These are phyloP conservation scores for Fusarium sp. DNA, from an alignment of 2,329 filamentous ascomycete species.

Conservation along the genomic window DNA sequence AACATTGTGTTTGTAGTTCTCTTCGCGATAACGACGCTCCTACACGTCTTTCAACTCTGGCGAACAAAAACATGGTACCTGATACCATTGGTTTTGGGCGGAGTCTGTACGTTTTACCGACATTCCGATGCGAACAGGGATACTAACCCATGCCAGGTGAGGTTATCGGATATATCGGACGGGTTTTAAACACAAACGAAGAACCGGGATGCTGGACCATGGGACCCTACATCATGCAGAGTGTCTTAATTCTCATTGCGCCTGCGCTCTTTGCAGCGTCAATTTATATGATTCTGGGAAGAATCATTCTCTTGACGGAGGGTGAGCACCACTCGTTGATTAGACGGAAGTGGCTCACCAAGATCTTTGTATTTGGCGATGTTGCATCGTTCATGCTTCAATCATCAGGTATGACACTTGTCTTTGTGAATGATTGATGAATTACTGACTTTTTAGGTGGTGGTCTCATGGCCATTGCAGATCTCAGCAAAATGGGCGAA, in stretches of 20 bases:
- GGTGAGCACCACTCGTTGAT: constrained; percentile 57
- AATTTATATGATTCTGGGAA: constrained; percentile 61
- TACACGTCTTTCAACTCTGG: constrained; percentile 42
- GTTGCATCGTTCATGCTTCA: constrained; percentile 57
- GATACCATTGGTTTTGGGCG: constrained; percentile 40
- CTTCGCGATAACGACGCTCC: constrained; percentile 37
- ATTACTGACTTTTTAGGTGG: constrained; percentile 30
- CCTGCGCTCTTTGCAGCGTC: constrained; percentile 60
- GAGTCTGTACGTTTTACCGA: constrained; percentile 33
- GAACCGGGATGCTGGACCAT: constrained; percentile 52
- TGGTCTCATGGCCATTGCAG: constrained; percentile 39
- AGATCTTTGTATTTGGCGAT: constrained; percentile 65
- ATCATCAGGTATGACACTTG: constrained; percentile 18
- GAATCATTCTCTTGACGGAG: constrained; percentile 53
- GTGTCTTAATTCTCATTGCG: constrained; percentile 53
- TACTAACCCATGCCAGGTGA: constrained; percentile 36
- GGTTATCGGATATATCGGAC: constrained; percentile 58
- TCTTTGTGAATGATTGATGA: too few relatives aligned
- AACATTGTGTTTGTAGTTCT: constrained; percentile 41
- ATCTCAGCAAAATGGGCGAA: constrained; percentile 51
- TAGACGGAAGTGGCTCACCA: constrained; percentile 58
- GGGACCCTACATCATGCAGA: constrained; percentile 55
- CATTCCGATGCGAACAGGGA: background rate
- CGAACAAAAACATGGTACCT: constrained; percentile 45
- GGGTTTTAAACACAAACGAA: constrained; percentile 56